These are phyloP conservation scores for Podospora comata DNA, from an alignment of 495 filamentous ascomycete species.

Conservation along the genomic window DNA sequence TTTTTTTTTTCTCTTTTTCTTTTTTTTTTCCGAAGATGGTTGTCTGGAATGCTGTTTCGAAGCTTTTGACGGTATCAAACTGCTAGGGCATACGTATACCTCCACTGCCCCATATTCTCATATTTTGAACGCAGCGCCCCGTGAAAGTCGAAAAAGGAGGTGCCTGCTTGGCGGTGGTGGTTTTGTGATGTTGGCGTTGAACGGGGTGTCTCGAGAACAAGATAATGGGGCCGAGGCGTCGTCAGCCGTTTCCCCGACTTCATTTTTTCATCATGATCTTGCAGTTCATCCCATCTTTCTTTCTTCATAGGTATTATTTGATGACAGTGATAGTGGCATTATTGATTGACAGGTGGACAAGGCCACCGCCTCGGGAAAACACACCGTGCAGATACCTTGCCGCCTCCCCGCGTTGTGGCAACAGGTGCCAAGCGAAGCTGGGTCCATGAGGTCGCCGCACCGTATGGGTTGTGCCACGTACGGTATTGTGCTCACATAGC, in stretches of 20 bases:
- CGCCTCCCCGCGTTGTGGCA: conserved; percentile 6
- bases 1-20: background rate
- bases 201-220: background rate
- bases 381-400: conserved; percentile 17
- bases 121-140: background rate
- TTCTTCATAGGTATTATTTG: no score
- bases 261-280: background rate
- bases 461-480: conserved; percentile 20
- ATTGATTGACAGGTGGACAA: background rate
- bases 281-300: background rate
- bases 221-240: background rate
- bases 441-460: conserved; percentile 13
- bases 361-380: conserved; percentile 4
- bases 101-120: background rate
- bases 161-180: conserved; percentile 5
- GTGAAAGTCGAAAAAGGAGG: background rate
- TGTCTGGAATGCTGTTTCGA: conserved; percentile 7
- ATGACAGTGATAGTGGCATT: background rate
- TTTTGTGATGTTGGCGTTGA: background rate
- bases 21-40: background rate
- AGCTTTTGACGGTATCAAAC: background rate
- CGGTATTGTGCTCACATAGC: conserved; percentile 4
- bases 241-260: background rate
- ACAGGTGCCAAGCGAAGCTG: conserved; percentile 17
- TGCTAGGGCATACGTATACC: conserved; percentile 5